Percentiles rank a stretch among this genome's conserved stretches.
These are phyloP conservation scores for Alternaria arbusti DNA, from an alignment of 2,329 filamentous ascomycete species.

Conservation along the genomic window DNA sequence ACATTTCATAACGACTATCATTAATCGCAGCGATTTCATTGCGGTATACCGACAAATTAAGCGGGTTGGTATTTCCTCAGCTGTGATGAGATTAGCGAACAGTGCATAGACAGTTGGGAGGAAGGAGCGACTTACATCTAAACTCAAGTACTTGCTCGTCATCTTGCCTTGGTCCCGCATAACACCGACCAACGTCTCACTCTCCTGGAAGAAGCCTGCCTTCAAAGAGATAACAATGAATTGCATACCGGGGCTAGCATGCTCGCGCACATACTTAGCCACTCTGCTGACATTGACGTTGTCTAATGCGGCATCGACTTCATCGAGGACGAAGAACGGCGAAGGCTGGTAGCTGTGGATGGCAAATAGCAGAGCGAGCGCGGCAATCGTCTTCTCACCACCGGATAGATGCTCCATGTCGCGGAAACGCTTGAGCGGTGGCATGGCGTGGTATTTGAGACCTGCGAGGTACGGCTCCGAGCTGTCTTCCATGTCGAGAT, in stretches of 20 bases:
- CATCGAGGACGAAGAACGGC: constrained; percentile 97
- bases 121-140: constrained; percentile 76
- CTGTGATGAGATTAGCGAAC: not conserved
- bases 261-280: constrained; percentile 93
- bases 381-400: constrained; percentile 98
- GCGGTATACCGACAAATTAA: not conserved
- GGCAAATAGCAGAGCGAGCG: constrained; percentile 92
- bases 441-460: constrained; percentile 99
- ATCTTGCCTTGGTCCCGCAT: constrained; percentile 95
- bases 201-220: constrained; percentile 93
- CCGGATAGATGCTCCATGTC: constrained; percentile 99
- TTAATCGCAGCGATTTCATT: not conserved
- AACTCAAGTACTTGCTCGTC: constrained; percentile 85
- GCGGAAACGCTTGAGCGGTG: constrained; percentile 94
- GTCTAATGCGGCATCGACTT: constrained; percentile 97
- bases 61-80: not conserved
- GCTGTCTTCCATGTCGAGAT: constrained; percentile 94
- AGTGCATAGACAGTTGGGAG: no score
- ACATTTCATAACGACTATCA: not conserved
- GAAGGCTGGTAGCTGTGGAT: constrained; percentile 95
- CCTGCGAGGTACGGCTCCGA: constrained; percentile 94
- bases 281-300: constrained; percentile 97
- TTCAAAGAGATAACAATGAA: constrained; percentile 99
- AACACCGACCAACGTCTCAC: constrained; percentile 92
- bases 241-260: constrained; percentile 96